Base-by-base conservation (phyloP, 306 rosid genomes). In the Quercus suber region DNA sequence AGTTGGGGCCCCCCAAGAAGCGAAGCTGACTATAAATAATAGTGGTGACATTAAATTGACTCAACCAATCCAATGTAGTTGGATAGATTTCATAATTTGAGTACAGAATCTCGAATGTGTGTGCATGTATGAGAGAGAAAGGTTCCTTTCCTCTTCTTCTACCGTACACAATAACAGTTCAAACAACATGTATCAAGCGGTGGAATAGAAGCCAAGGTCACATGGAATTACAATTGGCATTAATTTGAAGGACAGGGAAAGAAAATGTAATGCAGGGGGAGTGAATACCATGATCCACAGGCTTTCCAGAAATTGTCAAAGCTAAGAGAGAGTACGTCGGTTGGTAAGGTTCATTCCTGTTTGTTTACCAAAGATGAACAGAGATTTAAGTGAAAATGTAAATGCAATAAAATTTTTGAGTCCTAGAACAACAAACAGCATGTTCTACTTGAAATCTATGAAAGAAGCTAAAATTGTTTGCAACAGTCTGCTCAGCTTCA, bases 11-110 rank as follows among this genome's bases (percentile, higher is more conserved):
- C 37, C 27, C 17, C 17, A 12, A 49, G 5, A 17, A 55, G 9
- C 21, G 23, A 17, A 23, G 20, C 30, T 63, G 61, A 45, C 28
- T 27, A 63, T 63, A 5, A 60, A 43, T 7, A 76, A 45, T 64
- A n/a, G 56, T 18, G 17, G 63, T 30, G n/a, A 76, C 80, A 30
- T 51, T 76, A 51, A 76, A 64, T 76, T 65, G 61, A 52, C 51
- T 19, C 64, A 76, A 19, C 51, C 23, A 65, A 76, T 30, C 73
- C 41, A 43, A 43, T 60, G 35, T 10, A 45, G 72, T 61, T 61
- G 71, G 9, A 14, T 61, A 7, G 31, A 28, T 25, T 11, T 25
- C 15, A 4, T 59, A 59, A 21, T 13, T 49, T 49, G 17, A 25
- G 7, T 61, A 25, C 10, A 61, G 37, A 1, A 60, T 25, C 19